Conservation (phyloP, 306 rosid species). For the Inga laurina region DNA sequence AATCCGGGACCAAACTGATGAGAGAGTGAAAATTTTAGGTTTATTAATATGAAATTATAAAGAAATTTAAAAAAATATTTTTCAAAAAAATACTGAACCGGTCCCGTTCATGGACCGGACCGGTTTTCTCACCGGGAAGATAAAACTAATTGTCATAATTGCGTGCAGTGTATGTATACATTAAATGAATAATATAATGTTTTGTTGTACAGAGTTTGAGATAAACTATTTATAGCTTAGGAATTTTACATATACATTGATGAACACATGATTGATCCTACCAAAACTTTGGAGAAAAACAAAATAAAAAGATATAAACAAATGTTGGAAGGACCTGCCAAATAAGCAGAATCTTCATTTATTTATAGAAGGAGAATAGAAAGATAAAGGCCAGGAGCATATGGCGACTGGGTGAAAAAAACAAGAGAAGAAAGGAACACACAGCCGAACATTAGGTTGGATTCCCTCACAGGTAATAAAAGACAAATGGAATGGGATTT, state of each 20-base stretch:
- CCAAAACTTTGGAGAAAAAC: not conserved
- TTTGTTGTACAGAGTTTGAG: too few species aligned
- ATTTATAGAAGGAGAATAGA: not conserved
- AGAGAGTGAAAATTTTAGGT: too few species aligned
- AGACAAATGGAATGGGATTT: not conserved
- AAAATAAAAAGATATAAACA: not conserved
- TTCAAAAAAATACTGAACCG: too few species aligned
- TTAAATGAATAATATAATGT: too few species aligned
- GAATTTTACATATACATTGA: not conserved
- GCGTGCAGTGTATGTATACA: too few species aligned
- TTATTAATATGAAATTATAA: too few species aligned
- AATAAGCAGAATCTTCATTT: not conserved
- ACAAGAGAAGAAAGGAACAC: not conserved
- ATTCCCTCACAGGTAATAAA: not conserved
- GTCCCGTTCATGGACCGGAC: too few species aligned
- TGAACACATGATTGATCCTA: not conserved
- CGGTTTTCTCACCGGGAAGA: too few species aligned
- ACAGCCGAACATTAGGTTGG: slow-evolving; percentile 5
- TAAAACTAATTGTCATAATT: too few species aligned
- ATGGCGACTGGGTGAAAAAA: not conserved
- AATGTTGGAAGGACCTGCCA: not conserved
- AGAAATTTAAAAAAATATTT: too few species aligned
- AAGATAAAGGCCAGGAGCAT: not conserved
- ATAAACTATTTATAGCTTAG: too few species aligned
- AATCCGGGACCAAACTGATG: too few species aligned